These are phyloP conservation scores for Dacryopinax spathularia DNA, from an alignment of 768 basidiomycete species.

Conservation along the genomic window DNA sequence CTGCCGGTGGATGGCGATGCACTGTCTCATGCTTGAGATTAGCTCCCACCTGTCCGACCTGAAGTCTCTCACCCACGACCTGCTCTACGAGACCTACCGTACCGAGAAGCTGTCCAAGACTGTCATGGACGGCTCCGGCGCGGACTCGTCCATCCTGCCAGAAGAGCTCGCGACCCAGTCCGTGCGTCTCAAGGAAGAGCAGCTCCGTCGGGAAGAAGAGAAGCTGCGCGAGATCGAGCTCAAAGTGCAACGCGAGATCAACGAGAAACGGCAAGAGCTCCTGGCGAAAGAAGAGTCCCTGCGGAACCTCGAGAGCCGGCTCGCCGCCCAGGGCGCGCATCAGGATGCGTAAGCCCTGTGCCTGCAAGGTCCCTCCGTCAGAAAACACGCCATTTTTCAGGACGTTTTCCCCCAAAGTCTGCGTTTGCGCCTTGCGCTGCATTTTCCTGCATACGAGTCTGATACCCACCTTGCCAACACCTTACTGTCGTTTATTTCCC, in stretches of 20 bases:
- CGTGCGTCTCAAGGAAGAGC: constrained; percentile 96
- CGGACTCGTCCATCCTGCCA: constrained; percentile 80
- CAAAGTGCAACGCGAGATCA: constrained; percentile 94
- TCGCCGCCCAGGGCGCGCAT: constrained; percentile 77
- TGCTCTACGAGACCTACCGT: constrained; percentile 88
- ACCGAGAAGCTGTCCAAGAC: constrained; percentile 92
- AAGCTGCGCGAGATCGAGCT: constrained; percentile 98
- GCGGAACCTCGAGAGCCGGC: constrained; percentile 77
- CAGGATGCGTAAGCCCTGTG: neutral
- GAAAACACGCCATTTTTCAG: neutral
- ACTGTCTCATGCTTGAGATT: constrained; percentile 8
- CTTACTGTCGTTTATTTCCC: constrained; percentile 1
- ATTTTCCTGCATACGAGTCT: neutral
- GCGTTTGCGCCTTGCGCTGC: no score
- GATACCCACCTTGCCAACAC: neutral
- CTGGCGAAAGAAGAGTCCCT: constrained; percentile 92
- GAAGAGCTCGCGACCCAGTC: constrained; percentile 95
- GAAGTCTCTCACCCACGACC: constrained; percentile 86
- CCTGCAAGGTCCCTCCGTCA: neutral
- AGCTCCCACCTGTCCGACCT: constrained; percentile 91
- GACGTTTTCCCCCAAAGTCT: no score
- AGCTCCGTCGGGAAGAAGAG: constrained; percentile 91
- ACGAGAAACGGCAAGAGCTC: constrained; percentile 91
- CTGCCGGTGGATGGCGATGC: neutral
- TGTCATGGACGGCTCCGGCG: constrained; percentile 47